phyloP scores from a whole-genome alignment of 2,329 filamentous ascomycete genomes.

The Metarhizium guizhouense region DNA sequence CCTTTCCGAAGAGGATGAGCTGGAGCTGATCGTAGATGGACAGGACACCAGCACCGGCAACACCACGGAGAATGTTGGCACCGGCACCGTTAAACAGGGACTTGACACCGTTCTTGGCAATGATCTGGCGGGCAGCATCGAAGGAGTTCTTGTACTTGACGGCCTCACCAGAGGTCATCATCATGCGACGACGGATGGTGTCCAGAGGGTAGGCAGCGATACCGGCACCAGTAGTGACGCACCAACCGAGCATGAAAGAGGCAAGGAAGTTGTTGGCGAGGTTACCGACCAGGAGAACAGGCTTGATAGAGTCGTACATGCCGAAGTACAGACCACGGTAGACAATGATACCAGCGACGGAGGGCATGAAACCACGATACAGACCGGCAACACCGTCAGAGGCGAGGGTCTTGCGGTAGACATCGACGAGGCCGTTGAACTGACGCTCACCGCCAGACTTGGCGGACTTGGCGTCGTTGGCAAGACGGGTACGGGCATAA shows the following conservation, averaged over 20 bases:
- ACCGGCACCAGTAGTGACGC: slow-evolving; percentile 99
- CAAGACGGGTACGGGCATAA: slow-evolving; percentile 99
- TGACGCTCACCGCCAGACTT: slow-evolving; percentile 96
- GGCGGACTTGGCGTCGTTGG: slow-evolving; percentile 99
- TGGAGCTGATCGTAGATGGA: slow-evolving; percentile 99
- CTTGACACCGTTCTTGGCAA: slow-evolving; percentile 94
- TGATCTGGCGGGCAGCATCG: slow-evolving; percentile 92
- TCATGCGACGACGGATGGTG: slow-evolving; percentile 99
- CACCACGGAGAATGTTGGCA: slow-evolving; percentile 99
- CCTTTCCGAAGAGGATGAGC: slow-evolving; percentile 99
- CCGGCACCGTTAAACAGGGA: slow-evolving; percentile 99
- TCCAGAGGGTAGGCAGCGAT: slow-evolving; percentile 99
- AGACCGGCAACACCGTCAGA: slow-evolving; percentile 98
- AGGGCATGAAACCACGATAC: slow-evolving; percentile 99
- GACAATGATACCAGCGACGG: slow-evolving; percentile 97
- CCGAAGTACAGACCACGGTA: slow-evolving; percentile 99
- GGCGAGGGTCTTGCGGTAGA: slow-evolving; percentile 99
- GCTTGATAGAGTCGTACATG: slow-evolving; percentile 99
- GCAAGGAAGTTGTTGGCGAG: slow-evolving; percentile 99
- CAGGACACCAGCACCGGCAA: slow-evolving; percentile 99
- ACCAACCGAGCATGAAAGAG: slow-evolving; percentile 97
- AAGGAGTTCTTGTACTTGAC: slow-evolving; percentile 99
- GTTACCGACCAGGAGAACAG: slow-evolving; percentile 81
- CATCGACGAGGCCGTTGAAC: slow-evolving; percentile 99
- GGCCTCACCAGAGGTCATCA: slow-evolving; percentile 97